Base-by-base conservation (phyloP, 768 basidiomycete species). In the Tylopilus intermedius region DNA sequence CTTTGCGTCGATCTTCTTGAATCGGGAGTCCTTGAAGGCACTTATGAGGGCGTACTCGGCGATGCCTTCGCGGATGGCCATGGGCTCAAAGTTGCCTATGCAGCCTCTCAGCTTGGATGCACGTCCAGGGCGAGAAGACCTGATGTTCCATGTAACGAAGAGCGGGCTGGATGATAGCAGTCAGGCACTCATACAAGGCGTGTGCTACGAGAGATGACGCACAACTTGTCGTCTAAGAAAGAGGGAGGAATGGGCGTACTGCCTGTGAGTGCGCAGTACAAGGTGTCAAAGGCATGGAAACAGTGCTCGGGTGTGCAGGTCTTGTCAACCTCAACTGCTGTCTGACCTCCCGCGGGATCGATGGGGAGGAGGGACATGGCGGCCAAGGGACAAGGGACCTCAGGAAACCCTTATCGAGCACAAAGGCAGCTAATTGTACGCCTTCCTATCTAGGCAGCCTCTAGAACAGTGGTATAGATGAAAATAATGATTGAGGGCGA, bases 141-240 rank as follows among this genome's bases (percentile, higher is more conserved):
- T 79, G 42, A 81, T 86, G 70, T 92, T 94, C 94, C 94, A 99
- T 6, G 95, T 98, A 30, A 98, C 92, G 70, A 99, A 99, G 50
- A 99, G 76, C 11, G 94, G 93, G 70, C 68, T 69, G 14, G 37
- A 45, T 7, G 29, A 37, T 29, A 35, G n/a, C 33, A 7, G 35
- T 62, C 44, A 56, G 57, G n/a, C 37, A 45, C 47, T 5, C 5
- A 22, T 22, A 21, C 18, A 39, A 15, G 18, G 18, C 9, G 24
- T 40, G 26, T 47, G 47, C 27, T 39, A 30, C 41, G 18, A 81
- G n/a, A 30, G 62, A 29, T 18, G 42, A 74, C 86, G 63, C 68
- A 94, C 92, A 83, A 94, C 69, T 88, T 85, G 51, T 85, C 83
- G 57, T 90, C 79, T 13, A 77, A 67, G 66, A 92, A 93, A 51